Evolutionary conservation across 805 yeast species (phyloP), one percentile per base, ranked within the genome.

Genomic region (Yamadazyma laniorum): DNA sequence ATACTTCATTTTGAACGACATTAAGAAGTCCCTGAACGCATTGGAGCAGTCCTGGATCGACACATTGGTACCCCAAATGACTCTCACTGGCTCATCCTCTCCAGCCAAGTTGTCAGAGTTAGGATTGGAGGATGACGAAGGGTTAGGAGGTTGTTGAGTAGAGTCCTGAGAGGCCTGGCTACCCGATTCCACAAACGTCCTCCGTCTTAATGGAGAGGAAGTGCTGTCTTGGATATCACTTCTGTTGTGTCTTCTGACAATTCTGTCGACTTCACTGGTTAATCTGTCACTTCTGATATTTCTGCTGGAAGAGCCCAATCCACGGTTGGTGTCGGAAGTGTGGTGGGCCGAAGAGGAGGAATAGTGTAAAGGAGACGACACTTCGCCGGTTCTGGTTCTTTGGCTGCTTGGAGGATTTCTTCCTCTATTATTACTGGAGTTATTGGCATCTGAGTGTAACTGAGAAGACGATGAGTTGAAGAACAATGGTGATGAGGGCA

Each of bases 31-130:
- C 47, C 95, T 73, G 65, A 93, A 91, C 35, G 77, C 74, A 49
- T 79, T 83, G 26, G 85, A 75, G 50, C 93, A 82, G 55, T 93
- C 96, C 54, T 80, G 86, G 54, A 93, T 90, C 33, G 95, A 84
- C 18, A 93, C 96, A 56, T 91, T 89, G 1, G 99, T 93, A 63
- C 99, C 99, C 99, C 99, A 93, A 54, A 93, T 91, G 37, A 93
- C 95, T 53, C 95, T 76, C 17, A 81, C 79, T 0, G 95, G 95
- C 48, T 85, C 96, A 27, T 46, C 50, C 37, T 77, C 78, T 17
- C 45, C 42, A 15, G 51, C 58, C 29, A 40, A 41, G 13, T 50
- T 47, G 23, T 62, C 70, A 7, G 64, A 49, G 39, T 46, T 51
- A 13, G 61, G 50, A 29, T 56, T 54, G 7, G 67, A 55, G 11